These are phyloP conservation scores for Luvunga scandens DNA, from an alignment of 345 rosid genomes.

Conservation along the genomic window DNA sequence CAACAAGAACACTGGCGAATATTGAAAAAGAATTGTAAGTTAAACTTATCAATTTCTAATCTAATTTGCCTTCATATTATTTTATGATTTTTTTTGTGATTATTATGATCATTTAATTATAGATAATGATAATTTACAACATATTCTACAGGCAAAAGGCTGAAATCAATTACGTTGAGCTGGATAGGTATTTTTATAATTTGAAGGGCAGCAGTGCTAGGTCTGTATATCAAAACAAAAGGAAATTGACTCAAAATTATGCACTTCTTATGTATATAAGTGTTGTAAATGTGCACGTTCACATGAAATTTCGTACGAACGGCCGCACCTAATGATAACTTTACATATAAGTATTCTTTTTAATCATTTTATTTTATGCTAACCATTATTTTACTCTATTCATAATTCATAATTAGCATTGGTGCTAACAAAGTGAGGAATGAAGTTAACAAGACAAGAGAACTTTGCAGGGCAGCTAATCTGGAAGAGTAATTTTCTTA, in stretches of 20 bases:
- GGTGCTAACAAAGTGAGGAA: conserved; percentile 27
- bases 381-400: background rate
- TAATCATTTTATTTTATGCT: background rate
- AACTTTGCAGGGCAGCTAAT: background rate
- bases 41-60: background rate
- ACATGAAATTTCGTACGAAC: too few relatives aligned
- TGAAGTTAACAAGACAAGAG: conserved; percentile 12
- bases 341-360: background rate
- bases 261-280: too few relatives aligned
- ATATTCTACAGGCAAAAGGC: conserved; percentile 12
- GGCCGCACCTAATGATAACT: too few relatives aligned
- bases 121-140: too few relatives aligned
- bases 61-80: background rate
- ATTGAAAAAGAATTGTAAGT: conserved; percentile 28
- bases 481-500: conserved; percentile 20
- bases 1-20: conserved; percentile 5
- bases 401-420: conserved; percentile 13
- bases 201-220: conserved; percentile 25
- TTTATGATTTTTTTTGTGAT: background rate
- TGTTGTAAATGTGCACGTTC: too few relatives aligned
- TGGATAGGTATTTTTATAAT: conserved; percentile 20
- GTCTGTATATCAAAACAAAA: conserved; percentile 8
- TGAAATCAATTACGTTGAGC: conserved; percentile 8
- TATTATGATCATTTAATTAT: background rate
- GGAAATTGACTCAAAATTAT: background rate